A percentile compares a stretch with the other conserved stretches of the same genome.
These are phyloP conservation scores for Beauveria sp. DNA, from an alignment of 2,329 filamentous ascomycete genomes.

Conservation along the genomic window DNA sequence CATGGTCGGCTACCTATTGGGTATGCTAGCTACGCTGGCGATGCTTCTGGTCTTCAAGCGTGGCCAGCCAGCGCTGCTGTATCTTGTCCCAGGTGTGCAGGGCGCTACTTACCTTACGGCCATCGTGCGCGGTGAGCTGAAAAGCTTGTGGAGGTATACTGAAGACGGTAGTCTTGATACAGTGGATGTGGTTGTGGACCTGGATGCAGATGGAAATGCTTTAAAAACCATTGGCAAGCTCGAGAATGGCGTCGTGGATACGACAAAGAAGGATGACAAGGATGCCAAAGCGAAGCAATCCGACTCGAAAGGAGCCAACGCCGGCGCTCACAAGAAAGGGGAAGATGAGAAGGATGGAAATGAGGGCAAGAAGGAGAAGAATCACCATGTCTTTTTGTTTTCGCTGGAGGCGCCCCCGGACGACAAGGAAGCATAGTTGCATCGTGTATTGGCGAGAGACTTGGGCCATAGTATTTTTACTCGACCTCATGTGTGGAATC, in stretches of 20 bases:
- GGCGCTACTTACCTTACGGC: conserved; percentile 69
- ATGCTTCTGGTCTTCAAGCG: conserved; percentile 73
- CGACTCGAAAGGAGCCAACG: not conserved
- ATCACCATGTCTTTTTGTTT: conserved; percentile 25
- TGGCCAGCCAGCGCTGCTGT: conserved; percentile 84
- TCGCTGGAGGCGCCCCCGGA: conserved; percentile 24
- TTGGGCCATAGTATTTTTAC: too few species aligned
- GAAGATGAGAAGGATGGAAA: conserved; percentile 13
- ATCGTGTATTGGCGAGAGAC: too few species aligned
- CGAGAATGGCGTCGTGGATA: conserved; percentile 30
- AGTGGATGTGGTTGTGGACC: conserved; percentile 46
- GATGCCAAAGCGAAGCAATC: conserved; percentile 13
- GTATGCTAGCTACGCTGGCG: conserved; percentile 67
- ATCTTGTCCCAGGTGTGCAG: conserved; percentile 82
- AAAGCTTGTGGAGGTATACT: conserved; percentile 72
- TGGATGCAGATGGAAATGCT: conserved; percentile 41
- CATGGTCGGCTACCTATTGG: conserved; percentile 66
- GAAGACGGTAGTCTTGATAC: conserved; percentile 58
- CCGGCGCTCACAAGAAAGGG: conserved; percentile 10
- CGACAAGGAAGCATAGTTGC: not conserved
- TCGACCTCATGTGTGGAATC: not conserved
- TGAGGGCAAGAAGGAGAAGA: conserved; percentile 15
- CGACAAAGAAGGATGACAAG: conserved; percentile 21
- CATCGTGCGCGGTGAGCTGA: conserved; percentile 60
- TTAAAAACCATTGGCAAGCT: conserved; percentile 32